Conservation (phyloP, 2,329 filamentous ascomycete species). For the Ciborinia camelliae region DNA sequence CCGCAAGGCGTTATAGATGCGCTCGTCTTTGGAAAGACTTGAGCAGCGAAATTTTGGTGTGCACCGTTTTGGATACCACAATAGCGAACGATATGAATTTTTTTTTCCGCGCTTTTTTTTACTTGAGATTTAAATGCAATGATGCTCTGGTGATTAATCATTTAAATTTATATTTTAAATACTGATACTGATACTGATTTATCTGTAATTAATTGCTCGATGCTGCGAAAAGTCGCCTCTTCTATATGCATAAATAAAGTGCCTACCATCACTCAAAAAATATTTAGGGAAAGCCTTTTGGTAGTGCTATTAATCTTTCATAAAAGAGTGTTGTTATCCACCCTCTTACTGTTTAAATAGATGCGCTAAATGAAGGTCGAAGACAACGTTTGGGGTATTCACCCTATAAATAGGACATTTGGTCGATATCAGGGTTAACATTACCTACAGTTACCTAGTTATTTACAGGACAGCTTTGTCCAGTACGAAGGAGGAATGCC, state of each 20-base stretch:
- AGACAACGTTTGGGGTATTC: too few relatives aligned
- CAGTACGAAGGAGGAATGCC: neutral
- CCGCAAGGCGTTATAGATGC: neutral
- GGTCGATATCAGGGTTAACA: too few relatives aligned
- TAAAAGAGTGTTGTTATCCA: too few relatives aligned
- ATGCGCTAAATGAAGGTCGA: too few relatives aligned
- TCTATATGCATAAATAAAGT: too few relatives aligned
- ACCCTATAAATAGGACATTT: too few relatives aligned
- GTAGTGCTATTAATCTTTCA: too few relatives aligned
- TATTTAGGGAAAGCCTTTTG: too few relatives aligned
- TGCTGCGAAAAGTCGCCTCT: neutral
- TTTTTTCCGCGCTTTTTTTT: neutral
- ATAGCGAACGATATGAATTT: neutral
- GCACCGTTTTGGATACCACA: neutral
- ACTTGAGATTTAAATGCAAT: neutral
- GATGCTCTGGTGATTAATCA: neutral
- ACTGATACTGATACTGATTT: neutral
- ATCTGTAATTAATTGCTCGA: neutral
- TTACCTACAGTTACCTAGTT: too few relatives aligned
- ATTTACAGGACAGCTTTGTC: neutral
- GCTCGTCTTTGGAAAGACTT: conserved; percentile 8
- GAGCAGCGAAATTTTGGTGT: neutral
- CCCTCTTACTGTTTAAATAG: too few relatives aligned
- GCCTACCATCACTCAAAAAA: too few relatives aligned
- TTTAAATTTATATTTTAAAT: too few relatives aligned